Evolutionary conservation across 208 protist genomes (phyloP), one percentile per base, ranked within the genome.

Genomic region (Leptomonas pyrrhocoris): DNA sequence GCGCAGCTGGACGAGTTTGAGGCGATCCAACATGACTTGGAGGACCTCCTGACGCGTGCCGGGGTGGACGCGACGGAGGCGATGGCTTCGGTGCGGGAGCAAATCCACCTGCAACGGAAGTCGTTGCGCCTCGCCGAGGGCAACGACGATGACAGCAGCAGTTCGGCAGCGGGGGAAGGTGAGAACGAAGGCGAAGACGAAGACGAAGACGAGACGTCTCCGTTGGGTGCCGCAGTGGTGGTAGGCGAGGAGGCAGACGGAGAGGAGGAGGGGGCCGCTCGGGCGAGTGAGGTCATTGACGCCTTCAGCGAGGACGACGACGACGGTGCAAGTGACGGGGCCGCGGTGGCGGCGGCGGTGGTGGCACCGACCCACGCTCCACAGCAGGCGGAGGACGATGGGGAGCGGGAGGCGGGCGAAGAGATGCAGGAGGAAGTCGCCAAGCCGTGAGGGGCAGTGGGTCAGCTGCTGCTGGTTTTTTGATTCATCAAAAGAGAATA

Each of bases 1-100:
- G 86, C 82, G 71, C 56, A 80, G 31, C 74, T 92, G 54, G 74
- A 78, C 59, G 55, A 79, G 49, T 88, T 80, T 56, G 75, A 86
- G 28, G 31, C 45, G 2, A 55, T 87, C 16, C 54, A 92, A 16
- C 36, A 74, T 21, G 49, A 72, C 18, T 54, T 84, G 31, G 38
- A 51, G 40, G 48, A 57, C 19, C 36, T 68, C 46, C 57, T 86
- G 11, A 63, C 68, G 2, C 40, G 36, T 4, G 31, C 62, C 31
- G 48, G 48, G 12, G 55, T 60, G 15, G 70, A 77, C 18, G 56
- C 73, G 6, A 30, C 8, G 16, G 81, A 91, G 38, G 74, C 81
- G 21, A 73, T 94, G 38, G 62, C 59, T 6, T 56, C 81, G 21
- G 71, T 91, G 21, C 82, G 74, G 13, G 79, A 86, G 63, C 83